Percentiles rank a stretch among this genome's conserved stretches.
phyloP scores from a whole-genome alignment of 306 rosid species.

The Prosopis cineraria region DNA sequence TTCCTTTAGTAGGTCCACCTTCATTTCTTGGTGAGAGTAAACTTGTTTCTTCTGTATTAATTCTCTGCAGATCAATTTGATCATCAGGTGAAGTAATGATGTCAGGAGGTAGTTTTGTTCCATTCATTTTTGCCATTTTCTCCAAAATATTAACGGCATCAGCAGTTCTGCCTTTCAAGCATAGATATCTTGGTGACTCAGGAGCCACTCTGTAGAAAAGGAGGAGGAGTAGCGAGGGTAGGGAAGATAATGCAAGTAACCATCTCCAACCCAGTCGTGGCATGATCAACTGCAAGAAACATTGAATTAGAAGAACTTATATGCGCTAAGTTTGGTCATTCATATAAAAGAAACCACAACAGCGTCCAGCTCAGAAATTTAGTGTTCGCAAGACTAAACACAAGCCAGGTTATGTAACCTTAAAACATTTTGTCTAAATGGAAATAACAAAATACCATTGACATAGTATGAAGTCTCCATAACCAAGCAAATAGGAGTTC shows the following conservation, averaged over 20 bases:
- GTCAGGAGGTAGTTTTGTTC: conserved; percentile 72
- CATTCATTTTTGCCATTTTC: conserved; percentile 81
- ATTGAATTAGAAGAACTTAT: conserved; percentile 38
- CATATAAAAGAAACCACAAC: conserved; percentile 23
- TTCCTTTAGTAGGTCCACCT: conserved; percentile 39
- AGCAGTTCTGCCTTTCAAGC: conserved; percentile 67
- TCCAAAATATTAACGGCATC: conserved; percentile 82
- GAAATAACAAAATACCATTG: neutral
- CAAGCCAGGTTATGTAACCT: neutral
- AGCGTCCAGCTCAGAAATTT: conserved; percentile 20
- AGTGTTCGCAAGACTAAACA: conserved; percentile 19
- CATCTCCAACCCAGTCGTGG: conserved; percentile 98
- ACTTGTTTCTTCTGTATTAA: conserved; percentile 56
- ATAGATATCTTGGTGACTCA: conserved; percentile 90
- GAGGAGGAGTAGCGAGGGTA: conserved; percentile 86
- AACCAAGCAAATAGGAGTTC: conserved; percentile 6
- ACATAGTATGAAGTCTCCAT: neutral
- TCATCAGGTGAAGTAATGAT: conserved; percentile 72
- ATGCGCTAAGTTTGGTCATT: conserved; percentile 21
- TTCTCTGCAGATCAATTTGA: conserved; percentile 51
- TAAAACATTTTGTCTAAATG: neutral
- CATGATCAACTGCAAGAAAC: conserved; percentile 77
- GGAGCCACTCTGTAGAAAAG: conserved; percentile 77
- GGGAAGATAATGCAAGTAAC: conserved; percentile 84
- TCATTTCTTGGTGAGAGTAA: conserved; percentile 58